phyloP scores from a whole-genome alignment of 2,329 filamentous ascomycete genomes.

The Alternaria ethzedia region DNA sequence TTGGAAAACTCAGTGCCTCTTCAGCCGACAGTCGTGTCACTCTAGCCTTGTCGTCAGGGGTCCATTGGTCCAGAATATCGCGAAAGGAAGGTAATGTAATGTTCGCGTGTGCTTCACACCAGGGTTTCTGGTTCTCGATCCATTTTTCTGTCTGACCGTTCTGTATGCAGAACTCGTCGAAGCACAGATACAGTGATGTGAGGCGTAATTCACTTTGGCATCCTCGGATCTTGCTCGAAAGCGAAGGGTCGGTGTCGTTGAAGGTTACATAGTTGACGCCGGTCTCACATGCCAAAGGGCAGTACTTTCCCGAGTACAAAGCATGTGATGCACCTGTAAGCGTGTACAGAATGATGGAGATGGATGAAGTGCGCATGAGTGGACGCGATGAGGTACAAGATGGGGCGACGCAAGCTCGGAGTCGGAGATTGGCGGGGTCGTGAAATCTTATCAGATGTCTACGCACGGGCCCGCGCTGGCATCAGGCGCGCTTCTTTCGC shows the following conservation, averaged over 20 bases:
- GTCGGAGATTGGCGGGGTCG: conserved; percentile 21
- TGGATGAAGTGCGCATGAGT: conserved; percentile 24
- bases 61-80: conserved; percentile 32
- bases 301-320: conserved; percentile 30
- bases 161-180: conserved; percentile 32
- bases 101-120: conserved; percentile 31
- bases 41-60: conserved; percentile 17
- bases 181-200: conserved; percentile 39
- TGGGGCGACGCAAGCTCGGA: conserved; percentile 13
- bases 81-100: conserved; percentile 32
- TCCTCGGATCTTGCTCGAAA: conserved; percentile 33
- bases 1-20: conserved; percentile 25
- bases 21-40: conserved; percentile 27
- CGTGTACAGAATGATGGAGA: conserved; percentile 8
- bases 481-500: not conserved
- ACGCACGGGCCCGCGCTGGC: conserved; percentile 5
- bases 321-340: conserved; percentile 17
- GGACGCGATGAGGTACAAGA: conserved; percentile 10
- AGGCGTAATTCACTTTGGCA: conserved; percentile 36
- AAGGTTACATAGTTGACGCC: conserved; percentile 38
- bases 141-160: conserved; percentile 21
- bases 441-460: conserved; percentile 34
- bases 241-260: conserved; percentile 37
- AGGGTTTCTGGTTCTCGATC: conserved; percentile 24
- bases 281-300: conserved; percentile 40